Base-by-base conservation (phyloP, 73 alveolate species). In the Paramecium bursaria region DNA sequence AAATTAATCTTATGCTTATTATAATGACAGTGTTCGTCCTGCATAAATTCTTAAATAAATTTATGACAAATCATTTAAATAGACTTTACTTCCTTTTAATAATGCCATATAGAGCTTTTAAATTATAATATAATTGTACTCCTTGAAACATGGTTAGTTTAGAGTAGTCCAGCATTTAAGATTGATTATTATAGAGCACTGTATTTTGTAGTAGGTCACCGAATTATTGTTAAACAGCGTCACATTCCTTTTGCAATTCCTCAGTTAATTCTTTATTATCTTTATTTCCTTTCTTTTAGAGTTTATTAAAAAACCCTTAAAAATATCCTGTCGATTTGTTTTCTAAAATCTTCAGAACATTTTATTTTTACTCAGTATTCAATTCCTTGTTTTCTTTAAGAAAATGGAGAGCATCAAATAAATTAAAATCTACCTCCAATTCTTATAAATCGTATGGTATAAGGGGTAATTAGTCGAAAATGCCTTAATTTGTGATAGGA, bases 341-440 rank as follows among this genome's bases (percentile, higher is more conserved):
- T 39, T 67, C 33, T 13, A 67, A 39, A 15, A 15, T 39, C 21
- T 47, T 47, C 25, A 67, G 44, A 2, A 67, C 14, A 13, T 23
- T 31, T 29, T 27, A 30, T 15, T 67, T 67, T 67, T 31, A 42
- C 44, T 67, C 55, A 15, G 57, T 15, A 33, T 46, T 35, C 22
- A 67, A 67, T 17, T 3, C 13, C 17, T 44, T 44, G 15, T 57
- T 29, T 0, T 44, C 0, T n/a, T 42, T 67, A 2, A 67, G 6
- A 25, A 42, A 19, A 31, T 67, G 46, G n/a, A 67, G 21, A 11
- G 82, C 49, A 42, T 67, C 82, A 67, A 67, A 67, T 5, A 67
- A 21, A n/a, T 42, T 25, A 21, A 67, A 33, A 35, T 42, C 57
- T 1, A 67, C 44, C 44, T 27, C 44, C 30, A 42, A 31, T 67